Base-by-base conservation (phyloP, 2,329 filamentous ascomycete genomes). In the Neurospora crassa region DNA sequence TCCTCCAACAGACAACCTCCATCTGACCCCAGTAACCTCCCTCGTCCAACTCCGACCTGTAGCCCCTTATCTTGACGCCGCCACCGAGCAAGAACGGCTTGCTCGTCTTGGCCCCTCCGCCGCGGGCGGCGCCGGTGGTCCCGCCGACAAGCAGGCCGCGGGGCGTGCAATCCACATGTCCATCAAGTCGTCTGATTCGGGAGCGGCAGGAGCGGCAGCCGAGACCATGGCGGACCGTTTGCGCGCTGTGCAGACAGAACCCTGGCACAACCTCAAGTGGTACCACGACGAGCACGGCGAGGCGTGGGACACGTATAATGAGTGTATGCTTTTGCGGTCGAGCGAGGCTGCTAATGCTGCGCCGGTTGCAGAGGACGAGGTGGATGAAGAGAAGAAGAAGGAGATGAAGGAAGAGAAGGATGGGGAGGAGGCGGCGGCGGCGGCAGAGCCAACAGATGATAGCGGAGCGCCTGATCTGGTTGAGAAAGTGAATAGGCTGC, bases 1-100 rank as follows among this genome's bases (percentile, higher is more conserved):
- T 5, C 34, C 42, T 45, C 16, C 8, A n/a, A 18, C 74, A 94
- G 92, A 92, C 76, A 90, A 96, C 78, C 84, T 97, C 11, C 93
- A 97, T 81, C 88, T 98, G 47, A 96, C 93, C 0, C 92, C 92
- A 34, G 88, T 96, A 67, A 89, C 91, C 53, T 91, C 92, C 2
- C 88, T 97, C 67, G 92, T 97, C 59, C 93, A 97, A 79, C 89
- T 99, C 78, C 92, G 94, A 4, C 94, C 96, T 0, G 93, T 97
- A 78, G 91, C 97, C 73, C 93, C 97, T 81, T 94, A 98, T 82
- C 86, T 98, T 75, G 96, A 98, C 81, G 95, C 96, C 3, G 82
- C 89, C 67, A 85, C 90, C 67, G 93, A 97, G 77, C 86, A 92
- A 71, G 89, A 91, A 43, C 87, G 87, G 63, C 84, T 84, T 59